These are phyloP conservation scores for Steccherinum ochraceum DNA, from an alignment of 768 basidiomycete genomes.

Conservation along the genomic window DNA sequence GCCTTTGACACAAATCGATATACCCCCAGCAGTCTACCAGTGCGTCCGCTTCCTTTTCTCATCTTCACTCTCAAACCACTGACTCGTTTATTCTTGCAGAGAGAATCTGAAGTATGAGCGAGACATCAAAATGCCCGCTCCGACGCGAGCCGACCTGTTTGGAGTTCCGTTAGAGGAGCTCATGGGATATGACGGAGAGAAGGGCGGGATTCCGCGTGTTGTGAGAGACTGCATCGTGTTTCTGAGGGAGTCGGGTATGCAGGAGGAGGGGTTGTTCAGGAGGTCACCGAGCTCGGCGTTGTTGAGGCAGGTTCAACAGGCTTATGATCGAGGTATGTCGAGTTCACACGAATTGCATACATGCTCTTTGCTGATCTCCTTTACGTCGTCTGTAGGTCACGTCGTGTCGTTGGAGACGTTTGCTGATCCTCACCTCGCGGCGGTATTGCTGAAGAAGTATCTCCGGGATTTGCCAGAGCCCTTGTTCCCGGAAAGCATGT, in stretches of 20 bases:
- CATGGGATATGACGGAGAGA: conserved; percentile 82
- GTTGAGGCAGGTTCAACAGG: conserved; percentile 70
- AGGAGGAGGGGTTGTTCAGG: conserved; percentile 76
- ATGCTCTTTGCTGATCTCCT: conserved; percentile 4
- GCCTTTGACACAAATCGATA: conserved; percentile 83
- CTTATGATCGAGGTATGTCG: conserved; percentile 77
- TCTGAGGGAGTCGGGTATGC: conserved; percentile 57
- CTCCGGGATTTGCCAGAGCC: conserved; percentile 75
- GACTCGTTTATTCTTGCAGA: too few species aligned
- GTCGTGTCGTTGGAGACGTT: conserved; percentile 75
- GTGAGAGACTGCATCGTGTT: conserved; percentile 71
- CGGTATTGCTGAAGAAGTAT: conserved; percentile 83
- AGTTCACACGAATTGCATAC: background rate
- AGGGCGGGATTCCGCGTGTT: conserved; percentile 75
- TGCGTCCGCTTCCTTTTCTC: conserved; percentile 29
- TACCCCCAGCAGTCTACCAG: conserved; percentile 80
- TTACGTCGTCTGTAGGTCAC: conserved; percentile 58
- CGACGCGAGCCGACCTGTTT: conserved; percentile 59
- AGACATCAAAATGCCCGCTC: conserved; percentile 60
- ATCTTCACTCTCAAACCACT: background rate
- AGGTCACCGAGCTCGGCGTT: conserved; percentile 70
- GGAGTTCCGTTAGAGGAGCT: conserved; percentile 77
- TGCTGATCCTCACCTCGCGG: conserved; percentile 72
- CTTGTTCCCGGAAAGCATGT: conserved; percentile 66
- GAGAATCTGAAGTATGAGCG: conserved; percentile 75